Conservation (phyloP, 257 asterid genomes). For the Cinchona pubescens region DNA sequence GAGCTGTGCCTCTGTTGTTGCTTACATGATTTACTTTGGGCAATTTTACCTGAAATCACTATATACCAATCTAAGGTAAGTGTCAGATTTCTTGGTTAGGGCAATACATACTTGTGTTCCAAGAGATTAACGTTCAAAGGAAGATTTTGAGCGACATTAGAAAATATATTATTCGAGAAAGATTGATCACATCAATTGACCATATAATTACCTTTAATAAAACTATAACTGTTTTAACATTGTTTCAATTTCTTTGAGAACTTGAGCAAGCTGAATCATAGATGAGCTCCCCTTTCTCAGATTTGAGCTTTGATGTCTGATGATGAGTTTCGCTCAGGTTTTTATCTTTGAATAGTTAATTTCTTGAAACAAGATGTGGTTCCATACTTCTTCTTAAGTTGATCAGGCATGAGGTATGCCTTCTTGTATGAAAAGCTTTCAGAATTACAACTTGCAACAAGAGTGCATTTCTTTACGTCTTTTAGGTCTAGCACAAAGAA, state of each 20-base stretch:
- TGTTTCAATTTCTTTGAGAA: constrained; percentile 1
- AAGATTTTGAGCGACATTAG: neutral
- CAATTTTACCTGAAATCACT: neutral
- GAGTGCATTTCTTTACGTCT: neutral
- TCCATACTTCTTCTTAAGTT: neutral
- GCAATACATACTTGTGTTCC: neutral
- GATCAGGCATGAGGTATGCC: neutral
- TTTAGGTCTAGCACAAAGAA: neutral
- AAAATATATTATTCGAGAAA: neutral
- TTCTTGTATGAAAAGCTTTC: neutral
- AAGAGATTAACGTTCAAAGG: neutral
- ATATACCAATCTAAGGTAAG: neutral
- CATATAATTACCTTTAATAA: neutral
- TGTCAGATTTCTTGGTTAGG: neutral
- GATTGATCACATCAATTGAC: neutral
- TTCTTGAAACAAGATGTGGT: neutral
- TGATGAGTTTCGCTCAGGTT: neutral
- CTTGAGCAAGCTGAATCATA: neutral
- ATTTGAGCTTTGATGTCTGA: neutral
- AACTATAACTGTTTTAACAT: neutral
- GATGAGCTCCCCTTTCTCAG: neutral
- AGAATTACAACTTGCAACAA: neutral
- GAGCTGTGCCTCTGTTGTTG: neutral
- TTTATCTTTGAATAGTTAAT: neutral
- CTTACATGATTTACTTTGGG: neutral